These are phyloP conservation scores for Anthostomella pinea DNA, from an alignment of 2,329 filamentous ascomycete species.

Conservation along the genomic window DNA sequence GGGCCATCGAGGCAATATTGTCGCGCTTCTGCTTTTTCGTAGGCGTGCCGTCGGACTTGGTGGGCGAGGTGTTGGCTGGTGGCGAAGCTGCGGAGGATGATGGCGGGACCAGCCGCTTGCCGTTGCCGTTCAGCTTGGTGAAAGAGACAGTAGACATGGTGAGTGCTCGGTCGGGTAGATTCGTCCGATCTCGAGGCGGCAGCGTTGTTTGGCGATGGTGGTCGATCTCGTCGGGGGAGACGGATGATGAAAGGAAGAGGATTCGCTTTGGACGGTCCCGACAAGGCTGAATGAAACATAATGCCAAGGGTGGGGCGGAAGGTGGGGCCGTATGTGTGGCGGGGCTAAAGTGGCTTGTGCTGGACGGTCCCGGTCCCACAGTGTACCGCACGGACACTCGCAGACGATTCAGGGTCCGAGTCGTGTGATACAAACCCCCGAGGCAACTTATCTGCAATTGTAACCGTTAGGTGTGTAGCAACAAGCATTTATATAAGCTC, in stretches of 20 bases:
- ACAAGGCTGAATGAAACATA: constrained; percentile 10
- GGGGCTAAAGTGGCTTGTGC: constrained; percentile 1
- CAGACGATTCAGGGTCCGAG: too few relatives aligned
- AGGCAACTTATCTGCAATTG: too few relatives aligned
- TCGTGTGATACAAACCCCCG: too few relatives aligned
- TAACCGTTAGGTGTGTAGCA: too few relatives aligned
- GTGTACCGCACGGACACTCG: too few relatives aligned
- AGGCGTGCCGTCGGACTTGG: constrained; percentile 54
- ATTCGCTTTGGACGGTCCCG: constrained; percentile 5
- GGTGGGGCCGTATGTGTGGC: constrained; percentile 4
- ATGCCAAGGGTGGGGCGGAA: background rate
- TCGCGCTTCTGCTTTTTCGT: constrained; percentile 61
- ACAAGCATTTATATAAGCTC: too few relatives aligned
- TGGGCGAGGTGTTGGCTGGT: constrained; percentile 47
- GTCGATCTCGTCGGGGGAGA: constrained; percentile 16
- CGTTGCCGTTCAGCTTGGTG: constrained; percentile 54
- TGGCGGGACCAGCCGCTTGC: constrained; percentile 52
- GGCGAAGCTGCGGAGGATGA: constrained; percentile 59
- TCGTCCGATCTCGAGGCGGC: background rate
- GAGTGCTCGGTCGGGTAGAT: constrained; percentile 39
- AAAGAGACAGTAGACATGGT: constrained; percentile 60
- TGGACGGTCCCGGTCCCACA: too few relatives aligned
- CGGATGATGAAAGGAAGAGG: constrained; percentile 16
- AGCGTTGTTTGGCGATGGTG: constrained; percentile 3
- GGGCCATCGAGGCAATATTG: constrained; percentile 16